These are phyloP conservation scores for Dichotomocladium elegans DNA, from an alignment of 371 early-diverging fungal species.

Conservation along the genomic window DNA sequence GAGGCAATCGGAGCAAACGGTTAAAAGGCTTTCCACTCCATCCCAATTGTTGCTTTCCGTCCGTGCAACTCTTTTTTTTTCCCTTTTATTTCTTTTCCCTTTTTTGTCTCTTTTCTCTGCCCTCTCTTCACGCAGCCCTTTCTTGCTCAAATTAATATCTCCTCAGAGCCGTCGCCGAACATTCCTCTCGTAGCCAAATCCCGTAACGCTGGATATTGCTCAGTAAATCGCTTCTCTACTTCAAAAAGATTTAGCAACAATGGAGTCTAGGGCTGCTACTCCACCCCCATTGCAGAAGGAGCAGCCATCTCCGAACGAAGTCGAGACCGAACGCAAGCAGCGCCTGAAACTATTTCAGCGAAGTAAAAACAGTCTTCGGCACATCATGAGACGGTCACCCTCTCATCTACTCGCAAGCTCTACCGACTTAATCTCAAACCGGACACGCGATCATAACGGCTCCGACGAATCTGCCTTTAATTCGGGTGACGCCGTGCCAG, in stretches of 20 bases:
- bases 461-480: too few species aligned
- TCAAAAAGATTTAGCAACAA: too few species aligned
- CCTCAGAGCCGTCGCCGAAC: not conserved
- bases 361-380: not conserved
- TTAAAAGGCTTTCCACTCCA: too few species aligned
- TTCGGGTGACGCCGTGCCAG: too few species aligned
- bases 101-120: conserved; percentile 5
- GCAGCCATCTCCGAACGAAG: not conserved
- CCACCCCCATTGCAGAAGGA: not conserved
- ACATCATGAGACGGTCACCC: not conserved
- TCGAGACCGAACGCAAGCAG: not conserved
- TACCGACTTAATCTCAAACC: too few species aligned
- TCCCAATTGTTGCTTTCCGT: too few species aligned
- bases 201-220: not conserved
- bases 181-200: not conserved
- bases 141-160: not conserved
- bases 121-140: not conserved
- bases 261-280: not conserved
- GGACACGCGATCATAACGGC: too few species aligned
- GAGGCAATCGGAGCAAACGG: too few species aligned
- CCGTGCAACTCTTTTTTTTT: not conserved
- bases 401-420: too few species aligned
- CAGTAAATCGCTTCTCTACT: too few species aligned
- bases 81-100: not conserved
- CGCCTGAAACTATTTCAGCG: conserved; percentile 6